phyloP scores from a whole-genome alignment of 306 rosid species.

The Lupinus albus region DNA sequence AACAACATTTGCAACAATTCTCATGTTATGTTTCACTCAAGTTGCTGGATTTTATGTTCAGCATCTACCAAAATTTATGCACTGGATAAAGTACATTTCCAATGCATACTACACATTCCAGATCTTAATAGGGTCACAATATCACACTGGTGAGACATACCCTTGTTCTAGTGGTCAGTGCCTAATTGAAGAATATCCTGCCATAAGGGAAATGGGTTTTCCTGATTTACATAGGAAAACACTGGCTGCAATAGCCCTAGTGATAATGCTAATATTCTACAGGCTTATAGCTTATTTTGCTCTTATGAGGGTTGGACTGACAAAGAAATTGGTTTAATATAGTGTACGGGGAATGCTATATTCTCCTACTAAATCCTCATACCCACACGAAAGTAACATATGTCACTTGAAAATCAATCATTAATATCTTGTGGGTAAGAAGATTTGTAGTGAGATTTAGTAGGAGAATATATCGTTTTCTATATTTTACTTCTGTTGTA shows the following conservation, averaged over 20 bases:
- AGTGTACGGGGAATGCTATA: too few relatives aligned
- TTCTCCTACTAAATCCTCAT: too few relatives aligned
- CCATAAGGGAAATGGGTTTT: conserved; percentile 56
- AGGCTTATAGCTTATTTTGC: conserved; percentile 68
- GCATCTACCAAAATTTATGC: conserved; percentile 54
- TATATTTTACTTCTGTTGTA: background rate
- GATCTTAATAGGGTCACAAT: conserved; percentile 62
- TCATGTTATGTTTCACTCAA: conserved; percentile 46
- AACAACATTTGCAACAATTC: conserved; percentile 55
- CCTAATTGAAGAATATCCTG: conserved; percentile 45
- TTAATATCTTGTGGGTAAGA: too few relatives aligned
- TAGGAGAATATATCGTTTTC: too few relatives aligned
- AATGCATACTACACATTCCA: conserved; percentile 42
- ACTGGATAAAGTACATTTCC: conserved; percentile 62
- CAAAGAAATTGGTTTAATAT: conserved; percentile 45
- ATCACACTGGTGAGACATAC: conserved; percentile 41
- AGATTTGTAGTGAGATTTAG: too few relatives aligned
- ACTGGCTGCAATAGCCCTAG: conserved; percentile 45
- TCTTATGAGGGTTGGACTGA: conserved; percentile 68
- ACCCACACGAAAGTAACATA: too few relatives aligned
- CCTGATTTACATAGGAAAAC: conserved; percentile 38
- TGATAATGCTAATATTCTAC: conserved; percentile 60
- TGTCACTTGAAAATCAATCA: too few relatives aligned
- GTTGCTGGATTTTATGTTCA: conserved; percentile 59
- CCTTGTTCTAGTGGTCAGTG: conserved; percentile 48